These are phyloP conservation scores for Apostasia shenzhenica DNA, from an alignment of 106 monocot species.

Conservation along the genomic window DNA sequence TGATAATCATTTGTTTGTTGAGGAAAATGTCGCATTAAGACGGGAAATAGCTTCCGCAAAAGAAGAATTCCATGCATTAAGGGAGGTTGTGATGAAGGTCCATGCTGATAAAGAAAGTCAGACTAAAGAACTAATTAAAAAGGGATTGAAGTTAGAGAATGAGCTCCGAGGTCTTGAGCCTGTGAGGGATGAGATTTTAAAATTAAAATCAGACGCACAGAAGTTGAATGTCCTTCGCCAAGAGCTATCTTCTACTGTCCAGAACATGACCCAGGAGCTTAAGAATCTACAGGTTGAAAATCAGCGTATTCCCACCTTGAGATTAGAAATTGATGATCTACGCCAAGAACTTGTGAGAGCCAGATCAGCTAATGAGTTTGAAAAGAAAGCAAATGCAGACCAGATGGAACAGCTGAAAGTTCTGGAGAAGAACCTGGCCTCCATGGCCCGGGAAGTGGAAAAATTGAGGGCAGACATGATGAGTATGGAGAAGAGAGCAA, in stretches of 20 bases:
- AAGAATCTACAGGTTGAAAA: constrained; percentile 37
- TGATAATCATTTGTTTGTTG: constrained; percentile 32
- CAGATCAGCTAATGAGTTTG: constrained; percentile 36
- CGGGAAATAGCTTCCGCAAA: constrained; percentile 22
- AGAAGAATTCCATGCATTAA: constrained; percentile 29
- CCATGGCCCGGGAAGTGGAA: constrained; percentile 66
- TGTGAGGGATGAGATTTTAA: constrained; percentile 30
- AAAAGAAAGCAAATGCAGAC: constrained; percentile 47
- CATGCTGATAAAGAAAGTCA: constrained; percentile 50
- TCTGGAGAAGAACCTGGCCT: constrained; percentile 59
- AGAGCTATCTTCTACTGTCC: constrained; percentile 35
- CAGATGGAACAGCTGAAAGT: constrained; percentile 48
- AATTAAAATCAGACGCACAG: constrained; percentile 30
- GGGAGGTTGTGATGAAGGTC: constrained; percentile 34
- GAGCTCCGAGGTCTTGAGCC: constrained; percentile 47
- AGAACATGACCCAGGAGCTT: constrained; percentile 34
- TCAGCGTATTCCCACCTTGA: constrained; percentile 29
- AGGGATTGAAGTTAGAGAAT: constrained; percentile 40
- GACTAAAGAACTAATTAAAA: constrained; percentile 45
- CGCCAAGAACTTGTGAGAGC: constrained; percentile 35
- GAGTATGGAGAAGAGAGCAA: constrained; percentile 18
- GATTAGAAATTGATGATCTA: constrained; percentile 30
- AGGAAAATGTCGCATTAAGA: constrained; percentile 42
- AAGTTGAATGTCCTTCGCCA: constrained; percentile 26
- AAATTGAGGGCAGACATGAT: constrained; percentile 43